Percentiles rank a stretch among this genome's conserved stretches.
Evolutionary conservation across 1,284 basidiomycete genomes (phyloP).

Genomic region (Takashimella tepidaria): DNA sequence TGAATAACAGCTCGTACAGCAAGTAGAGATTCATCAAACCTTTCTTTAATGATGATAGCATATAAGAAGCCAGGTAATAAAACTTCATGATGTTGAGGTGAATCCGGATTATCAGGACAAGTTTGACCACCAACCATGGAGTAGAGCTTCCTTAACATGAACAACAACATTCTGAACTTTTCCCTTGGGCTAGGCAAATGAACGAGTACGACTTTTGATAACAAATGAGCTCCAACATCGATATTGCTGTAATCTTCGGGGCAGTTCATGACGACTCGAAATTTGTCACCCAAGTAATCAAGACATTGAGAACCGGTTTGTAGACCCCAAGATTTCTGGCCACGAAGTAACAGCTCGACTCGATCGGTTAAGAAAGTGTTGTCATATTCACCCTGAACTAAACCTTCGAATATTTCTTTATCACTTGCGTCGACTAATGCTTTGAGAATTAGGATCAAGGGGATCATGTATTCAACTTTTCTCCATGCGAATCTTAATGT

Average conservation of each 20-base stretch:
- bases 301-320: constrained; percentile 90
- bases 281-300: constrained; percentile 96
- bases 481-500: constrained; percentile 96
- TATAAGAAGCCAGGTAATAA: constrained; percentile 90
- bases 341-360: constrained; percentile 93
- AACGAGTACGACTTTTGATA: constrained; percentile 83
- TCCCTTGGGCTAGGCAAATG: constrained; percentile 86
- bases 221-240: constrained; percentile 74
- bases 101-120: constrained; percentile 95
- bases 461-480: constrained; percentile 98
- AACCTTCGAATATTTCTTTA: constrained; percentile 95
- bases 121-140: constrained; percentile 85
- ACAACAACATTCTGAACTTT: constrained; percentile 96
- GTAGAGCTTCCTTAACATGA: constrained; percentile 97
- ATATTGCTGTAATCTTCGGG: constrained; percentile 91
- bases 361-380: constrained; percentile 98
- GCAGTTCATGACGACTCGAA: constrained; percentile 82
- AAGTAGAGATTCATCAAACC: constrained; percentile 83
- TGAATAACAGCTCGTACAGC: constrained; percentile 68
- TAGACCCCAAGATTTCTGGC: constrained; percentile 88
- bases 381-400: constrained; percentile 94
- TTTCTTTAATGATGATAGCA: constrained; percentile 97
- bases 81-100: constrained; percentile 97
- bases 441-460: constrained; percentile 94
- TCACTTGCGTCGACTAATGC: constrained; percentile 91